These are phyloP conservation scores for Neonectria sp. DNA, from an alignment of 2,329 filamentous ascomycete species.

Conservation along the genomic window DNA sequence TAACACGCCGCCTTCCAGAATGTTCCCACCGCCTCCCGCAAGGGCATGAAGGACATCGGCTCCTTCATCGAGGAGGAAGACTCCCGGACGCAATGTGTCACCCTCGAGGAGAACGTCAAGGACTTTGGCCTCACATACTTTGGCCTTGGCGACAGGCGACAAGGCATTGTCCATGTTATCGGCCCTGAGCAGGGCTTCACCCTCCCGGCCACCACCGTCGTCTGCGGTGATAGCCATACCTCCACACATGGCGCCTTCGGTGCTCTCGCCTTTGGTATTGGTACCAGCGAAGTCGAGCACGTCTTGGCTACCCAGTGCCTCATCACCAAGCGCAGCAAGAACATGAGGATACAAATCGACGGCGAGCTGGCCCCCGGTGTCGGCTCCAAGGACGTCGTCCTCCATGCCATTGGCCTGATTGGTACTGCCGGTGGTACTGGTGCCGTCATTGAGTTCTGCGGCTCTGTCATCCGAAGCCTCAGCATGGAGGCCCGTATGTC, in stretches of 20 bases:
- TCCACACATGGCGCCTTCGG: slow-evolving; percentile 98
- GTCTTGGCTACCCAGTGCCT: slow-evolving; percentile 97
- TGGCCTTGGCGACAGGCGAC: slow-evolving; percentile 93
- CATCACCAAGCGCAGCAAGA: slow-evolving; percentile 95
- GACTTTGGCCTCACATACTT: slow-evolving; percentile 98
- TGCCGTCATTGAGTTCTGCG: slow-evolving; percentile 97
- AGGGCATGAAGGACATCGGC: slow-evolving; percentile 93
- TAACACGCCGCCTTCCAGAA: slow-evolving; percentile 71
- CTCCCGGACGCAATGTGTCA: slow-evolving; percentile 93
- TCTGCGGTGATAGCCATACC: slow-evolving; percentile 98
- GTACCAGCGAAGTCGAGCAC: slow-evolving; percentile 98
- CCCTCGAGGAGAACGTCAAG: slow-evolving; percentile 97
- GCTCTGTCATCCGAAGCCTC: slow-evolving; percentile 88
- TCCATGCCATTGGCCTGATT: slow-evolving; percentile 93
- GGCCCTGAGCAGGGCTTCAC: slow-evolving; percentile 99
- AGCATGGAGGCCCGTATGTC: slow-evolving; percentile 99
- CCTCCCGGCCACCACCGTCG: slow-evolving; percentile 94
- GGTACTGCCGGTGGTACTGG: slow-evolving; percentile 96
- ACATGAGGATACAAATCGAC: slow-evolving; percentile 97
- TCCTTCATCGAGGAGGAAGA: slow-evolving; percentile 96
- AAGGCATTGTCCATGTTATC: slow-evolving; percentile 98
- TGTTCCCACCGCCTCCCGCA: slow-evolving; percentile 91
- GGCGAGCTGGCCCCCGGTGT: slow-evolving; percentile 92
- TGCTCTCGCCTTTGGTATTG: slow-evolving; percentile 94
- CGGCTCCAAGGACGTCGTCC: slow-evolving; percentile 94